Percentiles rank a stretch among this genome's conserved stretches.
Evolutionary conservation across 176 grass and related monocot species (phyloP).

Genomic region (Paspalum vaginatum): DNA sequence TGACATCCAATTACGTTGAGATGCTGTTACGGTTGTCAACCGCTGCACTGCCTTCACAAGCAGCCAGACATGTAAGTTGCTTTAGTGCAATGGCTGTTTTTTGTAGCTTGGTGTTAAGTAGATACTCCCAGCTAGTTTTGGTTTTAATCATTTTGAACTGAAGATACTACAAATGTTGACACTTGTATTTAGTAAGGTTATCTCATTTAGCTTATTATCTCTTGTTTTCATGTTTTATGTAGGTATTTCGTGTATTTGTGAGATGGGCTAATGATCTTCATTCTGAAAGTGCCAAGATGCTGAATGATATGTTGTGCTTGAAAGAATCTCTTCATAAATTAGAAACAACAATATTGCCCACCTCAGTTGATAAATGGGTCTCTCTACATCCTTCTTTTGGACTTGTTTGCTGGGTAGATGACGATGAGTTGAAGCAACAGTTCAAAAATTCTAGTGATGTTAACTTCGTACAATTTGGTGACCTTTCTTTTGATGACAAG

Average conservation of each 20-base stretch:
- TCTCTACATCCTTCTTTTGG: constrained; percentile 93
- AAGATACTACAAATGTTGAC: constrained; percentile 13
- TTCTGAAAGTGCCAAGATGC: constrained; percentile 47
- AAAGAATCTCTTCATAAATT: constrained; percentile 82
- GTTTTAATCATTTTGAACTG: background rate
- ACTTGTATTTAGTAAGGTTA: background rate
- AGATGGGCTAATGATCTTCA: constrained; percentile 79
- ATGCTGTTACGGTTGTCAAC: constrained; percentile 72
- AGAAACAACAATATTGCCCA: constrained; percentile 83
- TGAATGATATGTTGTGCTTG: constrained; percentile 59
- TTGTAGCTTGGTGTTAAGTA: background rate
- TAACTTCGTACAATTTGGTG: constrained; percentile 70
- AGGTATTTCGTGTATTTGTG: constrained; percentile 81
- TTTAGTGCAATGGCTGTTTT: constrained; percentile 31
- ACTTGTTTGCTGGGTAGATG: constrained; percentile 89
- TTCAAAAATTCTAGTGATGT: constrained; percentile 62
- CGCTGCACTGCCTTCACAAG: constrained; percentile 64
- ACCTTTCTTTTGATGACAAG: constrained; percentile 64
- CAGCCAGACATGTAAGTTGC: constrained; percentile 67
- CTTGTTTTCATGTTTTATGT: constrained; percentile 19
- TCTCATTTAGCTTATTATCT: constrained; percentile 25
- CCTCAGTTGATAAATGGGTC: constrained; percentile 84
- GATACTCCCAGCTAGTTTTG: constrained; percentile 14
- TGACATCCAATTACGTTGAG: constrained; percentile 63
- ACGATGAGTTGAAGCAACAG: constrained; percentile 72